Evolutionary conservation across 805 yeast genomes (phyloP), one percentile per base, ranked within the genome.

Genomic region (Suhomyces vadensis): DNA sequence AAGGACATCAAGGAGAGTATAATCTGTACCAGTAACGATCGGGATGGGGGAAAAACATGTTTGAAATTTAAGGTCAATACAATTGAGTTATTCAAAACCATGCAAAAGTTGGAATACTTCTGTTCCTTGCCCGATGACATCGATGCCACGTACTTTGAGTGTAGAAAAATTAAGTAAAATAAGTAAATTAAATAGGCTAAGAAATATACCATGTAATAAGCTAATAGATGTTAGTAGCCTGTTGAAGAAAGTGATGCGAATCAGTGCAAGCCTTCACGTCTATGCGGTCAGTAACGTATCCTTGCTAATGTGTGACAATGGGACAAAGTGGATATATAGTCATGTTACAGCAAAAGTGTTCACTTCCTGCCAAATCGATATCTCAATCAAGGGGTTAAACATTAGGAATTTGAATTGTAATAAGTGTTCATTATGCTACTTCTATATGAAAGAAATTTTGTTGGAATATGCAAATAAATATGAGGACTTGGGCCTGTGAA

Each of bases 141-240:
- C 20, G 67, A 66, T 43, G 77, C 78, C 26, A 75, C 79, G 1
- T 75, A 76, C 49, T 75, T 76, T 51, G 81, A 76, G 51, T 76
- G 81, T 60, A 61, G 79, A 48, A 73, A 71, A 49, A 74, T 65
- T 36, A 47, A 33, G 29, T 42, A 39, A 41, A 5, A 4, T 3
- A 5, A 5, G n/a, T n/a, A n/a, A n/a, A n/a, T n/a, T n/a, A n/a
- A n/a, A n/a, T n/a, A n/a, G n/a, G n/a, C n/a, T n/a, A n/a, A n/a
- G n/a, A n/a, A n/a, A n/a, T n/a, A n/a, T n/a, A n/a, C n/a, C n/a
- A n/a, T n/a, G n/a, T n/a, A n/a, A n/a, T n/a, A n/a, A n/a, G n/a
- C 11, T 29, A 7, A 6, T 29, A 29, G 16, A 11, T 6, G 16
- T 29, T 9, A 29, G 7, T 16, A n/a, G n/a, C n/a, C n/a, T n/a